A percentile compares a stretch with the other conserved stretches of the same genome.
phyloP scores from a whole-genome alignment of 2,329 filamentous ascomycete species.

The Clonostachys rhizophaga region DNA sequence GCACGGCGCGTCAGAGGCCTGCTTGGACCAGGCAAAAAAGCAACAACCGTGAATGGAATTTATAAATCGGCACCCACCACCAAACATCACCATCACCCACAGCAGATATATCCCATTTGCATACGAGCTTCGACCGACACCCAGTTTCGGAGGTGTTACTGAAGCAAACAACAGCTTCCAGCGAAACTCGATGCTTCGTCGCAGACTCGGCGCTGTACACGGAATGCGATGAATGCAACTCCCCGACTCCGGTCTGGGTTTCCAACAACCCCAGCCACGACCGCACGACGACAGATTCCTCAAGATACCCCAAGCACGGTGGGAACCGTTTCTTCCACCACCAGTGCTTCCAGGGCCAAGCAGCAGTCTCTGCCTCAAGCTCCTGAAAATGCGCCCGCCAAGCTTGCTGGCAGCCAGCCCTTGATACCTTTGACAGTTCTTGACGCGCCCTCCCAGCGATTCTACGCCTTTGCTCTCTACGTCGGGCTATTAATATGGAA shows the following conservation, averaged over 20 bases:
- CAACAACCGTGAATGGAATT: too few species aligned
- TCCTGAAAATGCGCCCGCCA: conserved; percentile 30
- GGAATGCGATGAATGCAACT: conserved; percentile 77
- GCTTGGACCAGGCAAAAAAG: too few species aligned
- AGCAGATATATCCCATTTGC: background rate
- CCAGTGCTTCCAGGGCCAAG: conserved; percentile 15
- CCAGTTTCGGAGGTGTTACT: background rate
- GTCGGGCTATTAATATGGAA: conserved; percentile 73
- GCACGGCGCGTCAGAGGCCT: too few species aligned
- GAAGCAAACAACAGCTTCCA: background rate
- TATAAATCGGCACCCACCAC: too few species aligned
- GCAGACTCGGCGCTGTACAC: conserved; percentile 10
- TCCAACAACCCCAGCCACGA: conserved; percentile 65
- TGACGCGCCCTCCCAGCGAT: conserved; percentile 85
- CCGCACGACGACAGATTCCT: conserved; percentile 25
- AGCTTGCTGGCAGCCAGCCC: conserved; percentile 39
- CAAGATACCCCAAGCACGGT: conserved; percentile 23
- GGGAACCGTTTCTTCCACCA: conserved; percentile 19
- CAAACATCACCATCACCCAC: background rate
- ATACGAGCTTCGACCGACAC: background rate
- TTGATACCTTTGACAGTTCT: conserved; percentile 77
- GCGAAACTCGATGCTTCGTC: background rate
- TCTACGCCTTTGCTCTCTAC: conserved; percentile 83
- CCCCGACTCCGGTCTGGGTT: conserved; percentile 79
- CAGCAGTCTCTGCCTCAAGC: conserved; percentile 37